Evolutionary conservation across 768 basidiomycete genomes (phyloP), one percentile per base, ranked within the genome.

Genomic region (Mycena epipterygia): DNA sequence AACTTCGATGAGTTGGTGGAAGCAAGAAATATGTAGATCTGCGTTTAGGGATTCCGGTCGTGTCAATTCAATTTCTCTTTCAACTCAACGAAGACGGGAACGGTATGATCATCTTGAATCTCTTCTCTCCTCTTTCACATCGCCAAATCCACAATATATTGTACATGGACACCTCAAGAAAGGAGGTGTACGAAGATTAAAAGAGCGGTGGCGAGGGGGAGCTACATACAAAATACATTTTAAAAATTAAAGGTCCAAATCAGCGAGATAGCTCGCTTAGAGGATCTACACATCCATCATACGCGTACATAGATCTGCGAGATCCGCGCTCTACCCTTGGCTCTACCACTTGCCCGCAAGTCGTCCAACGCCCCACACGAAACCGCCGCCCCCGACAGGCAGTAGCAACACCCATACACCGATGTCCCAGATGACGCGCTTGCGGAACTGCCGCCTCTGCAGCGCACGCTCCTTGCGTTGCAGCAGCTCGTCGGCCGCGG

Each of bases 401-500:
- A 92, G 75, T 21, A 94, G 84, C 14, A 93, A 81, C n/a, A 90
- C 71, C 90, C 94, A 96, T 27, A 93, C 90, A 19, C 91, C 90
- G n/a, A 94, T 76, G 79, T 97, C 95, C 93, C 95, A 96, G 19
- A 91, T 79, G 42, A 97, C 81, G 33, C 96, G 86, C 73, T 89
- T 89, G 42, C 89, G 89, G 49, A 91, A 85, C 74, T 95, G 88
- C 52, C 87, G 85, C 63, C 88, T 88, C 81, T 98, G 96, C 68
- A 98, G 82, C 46, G 90, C 90, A 52, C 89, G 85, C 80, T 98
- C 96, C 82, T 98, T 98, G 70, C 93, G 87, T 74, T 93, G 90
- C 35, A 98, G 82, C 25, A 98, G 88, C 65, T 93, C 91, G 76
- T 94, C 93, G 23, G 84, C 79, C 44, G 84, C 76, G 19, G 62